Conservation (phyloP, 495 filamentous ascomycete genomes). For the Tuber indicum region DNA sequence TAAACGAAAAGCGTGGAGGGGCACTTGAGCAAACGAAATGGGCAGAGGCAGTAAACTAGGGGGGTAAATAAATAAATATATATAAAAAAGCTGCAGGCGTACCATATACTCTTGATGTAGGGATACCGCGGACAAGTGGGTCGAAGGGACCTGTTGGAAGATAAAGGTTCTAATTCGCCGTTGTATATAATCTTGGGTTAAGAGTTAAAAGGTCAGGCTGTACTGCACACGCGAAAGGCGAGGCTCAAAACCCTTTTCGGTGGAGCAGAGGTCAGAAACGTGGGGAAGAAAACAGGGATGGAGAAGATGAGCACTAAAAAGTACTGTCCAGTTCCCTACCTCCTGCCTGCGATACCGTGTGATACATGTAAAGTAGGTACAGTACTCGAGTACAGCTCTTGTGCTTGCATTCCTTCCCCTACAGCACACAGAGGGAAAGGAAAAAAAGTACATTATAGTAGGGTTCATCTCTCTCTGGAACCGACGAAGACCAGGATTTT, state of each 20-base stretch:
- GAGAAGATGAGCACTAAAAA: background rate
- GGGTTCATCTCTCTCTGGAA: background rate
- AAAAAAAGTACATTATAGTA: background rate
- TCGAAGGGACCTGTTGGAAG: background rate
- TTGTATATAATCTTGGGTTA: background rate
- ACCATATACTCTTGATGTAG: background rate
- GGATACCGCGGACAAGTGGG: background rate
- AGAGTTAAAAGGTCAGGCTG: background rate
- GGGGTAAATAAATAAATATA: background rate
- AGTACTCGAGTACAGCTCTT: background rate
- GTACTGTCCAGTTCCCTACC: background rate
- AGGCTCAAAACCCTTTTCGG: background rate
- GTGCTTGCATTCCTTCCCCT: background rate
- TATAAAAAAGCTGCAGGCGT: background rate
- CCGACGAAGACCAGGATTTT: background rate
- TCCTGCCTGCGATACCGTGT: background rate
- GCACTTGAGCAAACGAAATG: background rate
- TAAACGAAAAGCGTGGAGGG: background rate
- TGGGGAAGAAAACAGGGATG: conserved; percentile 4
- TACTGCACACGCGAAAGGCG: background rate
- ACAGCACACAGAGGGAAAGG: background rate
- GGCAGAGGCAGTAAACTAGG: background rate
- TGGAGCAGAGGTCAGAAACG: background rate
- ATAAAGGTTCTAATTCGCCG: background rate
- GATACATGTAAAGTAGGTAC: background rate